Evolutionary conservation across 345 rosid species (phyloP), one percentile per base, ranked within the genome.

Genomic region (Trapa bicornis): DNA sequence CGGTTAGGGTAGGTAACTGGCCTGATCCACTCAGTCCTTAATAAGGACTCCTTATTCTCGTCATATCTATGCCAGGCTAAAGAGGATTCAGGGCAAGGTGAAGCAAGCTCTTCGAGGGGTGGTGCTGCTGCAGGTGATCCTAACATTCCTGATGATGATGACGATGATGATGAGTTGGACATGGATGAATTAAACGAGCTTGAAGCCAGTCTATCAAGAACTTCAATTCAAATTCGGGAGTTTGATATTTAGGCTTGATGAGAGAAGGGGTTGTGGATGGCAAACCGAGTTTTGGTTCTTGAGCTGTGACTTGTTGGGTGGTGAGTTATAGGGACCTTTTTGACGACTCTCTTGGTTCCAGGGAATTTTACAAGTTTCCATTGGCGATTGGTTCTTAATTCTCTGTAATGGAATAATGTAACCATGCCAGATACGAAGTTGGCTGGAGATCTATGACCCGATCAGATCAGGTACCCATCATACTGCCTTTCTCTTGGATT

Each of bases 171-270:
- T 5, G 92, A 88, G 62, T 74, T 83, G 66, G 90, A 89, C 83
- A 74, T 86, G 78, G 96, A 89, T 72, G 92, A 89, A 80, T 77
- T 88, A 61, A 82, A 88, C 69, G 96, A 88, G 75, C 81, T 89
- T 17, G 96, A 89, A 81, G 92, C 85, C 61, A 89, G 92, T 82
- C 77, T 89, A 76, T 82, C 96, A 22, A 89, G 79, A 75, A 78
- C 92, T 2, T 80, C 92, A 0, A 75, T 89, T 54, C 81, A 83
- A 69, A 86, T 86, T 69, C 74, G 75, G n/a, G 81, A 85, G 56
- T 82, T 85, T 6, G 71, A 74, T 22, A 71, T 62, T 3, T 35
- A 72, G 32, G 50, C 75, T 41, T 82, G 67, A 72, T 15, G 4
- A 10, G 38, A 33, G 33, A 58, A 14, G 11, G 14, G 53, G 17